These are phyloP conservation scores for Lizonia empirigonia DNA, from an alignment of 2,329 filamentous ascomycete genomes.

Conservation along the genomic window DNA sequence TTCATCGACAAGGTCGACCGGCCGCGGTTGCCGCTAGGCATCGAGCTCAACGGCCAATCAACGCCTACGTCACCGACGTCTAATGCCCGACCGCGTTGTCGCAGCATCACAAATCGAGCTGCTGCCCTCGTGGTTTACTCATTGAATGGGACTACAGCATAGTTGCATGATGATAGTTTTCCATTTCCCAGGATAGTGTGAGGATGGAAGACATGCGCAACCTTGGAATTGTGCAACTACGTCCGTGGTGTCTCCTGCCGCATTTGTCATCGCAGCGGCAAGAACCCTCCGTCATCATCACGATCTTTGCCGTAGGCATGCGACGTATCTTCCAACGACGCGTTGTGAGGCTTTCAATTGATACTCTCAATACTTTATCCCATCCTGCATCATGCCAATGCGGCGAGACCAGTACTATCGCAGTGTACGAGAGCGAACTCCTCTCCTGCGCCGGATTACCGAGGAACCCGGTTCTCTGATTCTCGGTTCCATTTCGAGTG, in stretches of 20 bases:
- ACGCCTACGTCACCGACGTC: slow-evolving; percentile 32
- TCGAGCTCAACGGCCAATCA: slow-evolving; percentile 36
- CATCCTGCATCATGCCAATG: slow-evolving; percentile 5
- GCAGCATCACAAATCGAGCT: not conserved
- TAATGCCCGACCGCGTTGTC: not conserved
- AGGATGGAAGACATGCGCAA: not conserved
- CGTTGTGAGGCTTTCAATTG: slow-evolving; percentile 5
- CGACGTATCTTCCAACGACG: slow-evolving; percentile 22
- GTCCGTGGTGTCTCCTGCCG: slow-evolving; percentile 10
- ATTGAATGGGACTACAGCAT: no score
- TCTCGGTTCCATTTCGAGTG: slow-evolving; percentile 26
- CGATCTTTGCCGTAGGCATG: slow-evolving; percentile 8
- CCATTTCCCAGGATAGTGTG: not conserved
- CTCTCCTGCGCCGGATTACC: slow-evolving; percentile 15
- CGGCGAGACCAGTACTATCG: slow-evolving; percentile 14
- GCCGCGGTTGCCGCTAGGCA: slow-evolving; percentile 24
- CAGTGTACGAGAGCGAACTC: slow-evolving; percentile 16
- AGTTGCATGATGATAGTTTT: no score
- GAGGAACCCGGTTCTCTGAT: slow-evolving; percentile 40
- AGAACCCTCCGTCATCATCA: slow-evolving; percentile 8
- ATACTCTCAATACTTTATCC: not conserved
- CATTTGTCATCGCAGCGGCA: slow-evolving; percentile 17
- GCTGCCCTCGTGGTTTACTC: not conserved
- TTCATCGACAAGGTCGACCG: slow-evolving; percentile 30
- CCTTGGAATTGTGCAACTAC: no score